phyloP scores from a whole-genome alignment of 257 asterid species.

The Gentiana straminea region DNA sequence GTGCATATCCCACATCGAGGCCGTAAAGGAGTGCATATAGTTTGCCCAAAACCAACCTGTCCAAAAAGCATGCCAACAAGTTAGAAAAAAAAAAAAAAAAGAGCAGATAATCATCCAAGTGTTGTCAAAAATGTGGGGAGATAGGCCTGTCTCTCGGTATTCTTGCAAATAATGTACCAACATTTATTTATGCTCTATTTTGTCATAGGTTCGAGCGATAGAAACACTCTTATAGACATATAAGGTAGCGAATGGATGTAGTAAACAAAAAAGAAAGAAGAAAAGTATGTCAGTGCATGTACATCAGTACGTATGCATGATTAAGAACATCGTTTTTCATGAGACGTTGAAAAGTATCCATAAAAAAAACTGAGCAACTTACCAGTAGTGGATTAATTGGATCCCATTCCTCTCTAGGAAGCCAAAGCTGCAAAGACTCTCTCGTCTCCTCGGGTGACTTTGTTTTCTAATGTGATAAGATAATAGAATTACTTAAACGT shows the following conservation, averaged over 20 bases:
- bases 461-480: slow-evolving; percentile 39
- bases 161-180: not conserved
- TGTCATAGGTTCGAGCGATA: too few relatives aligned
- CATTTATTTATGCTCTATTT: not conserved
- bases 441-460: slow-evolving; percentile 79
- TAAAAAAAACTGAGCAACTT: slow-evolving; percentile 9
- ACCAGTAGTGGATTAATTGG: slow-evolving; percentile 97
- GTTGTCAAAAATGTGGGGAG: too few relatives aligned
- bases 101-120: not conserved
- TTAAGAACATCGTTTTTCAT: too few relatives aligned
- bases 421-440: slow-evolving; percentile 89
- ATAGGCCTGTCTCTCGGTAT: not conserved
- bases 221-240: not conserved
- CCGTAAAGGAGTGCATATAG: slow-evolving; percentile 75
- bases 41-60: slow-evolving; percentile 98
- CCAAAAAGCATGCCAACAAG: not conserved
- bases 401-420: slow-evolving; percentile 96
- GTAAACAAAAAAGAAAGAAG: too few relatives aligned
- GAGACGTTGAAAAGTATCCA: too few relatives aligned
- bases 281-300: not conserved
- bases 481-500: not conserved
- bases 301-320: not conserved
- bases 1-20: slow-evolving; percentile 73
- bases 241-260: too few relatives aligned
- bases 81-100: not conserved